Percentiles rank a stretch among this genome's conserved stretches.
phyloP scores from a whole-genome alignment of 2,329 filamentous ascomycete species.

The Sphaerulina musiva region DNA sequence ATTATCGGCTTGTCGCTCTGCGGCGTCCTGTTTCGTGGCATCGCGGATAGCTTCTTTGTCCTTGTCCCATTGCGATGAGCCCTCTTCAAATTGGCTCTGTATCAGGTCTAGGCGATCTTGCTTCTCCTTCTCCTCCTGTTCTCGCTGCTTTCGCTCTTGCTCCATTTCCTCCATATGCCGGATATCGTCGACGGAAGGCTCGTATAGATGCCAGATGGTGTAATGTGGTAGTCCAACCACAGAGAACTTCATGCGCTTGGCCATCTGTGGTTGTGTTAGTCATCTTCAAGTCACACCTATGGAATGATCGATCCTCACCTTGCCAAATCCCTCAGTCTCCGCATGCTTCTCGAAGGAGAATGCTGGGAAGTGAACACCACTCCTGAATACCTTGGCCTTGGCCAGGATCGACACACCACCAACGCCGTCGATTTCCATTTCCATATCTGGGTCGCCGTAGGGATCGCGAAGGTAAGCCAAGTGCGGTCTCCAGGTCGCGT shows the following conservation, averaged over 20 bases:
- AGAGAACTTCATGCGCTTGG: constrained; percentile 89
- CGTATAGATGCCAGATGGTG: constrained; percentile 98
- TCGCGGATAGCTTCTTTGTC: constrained; percentile 76
- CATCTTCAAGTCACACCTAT: background rate
- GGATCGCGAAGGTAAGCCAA: constrained; percentile 93
- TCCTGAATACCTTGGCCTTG: constrained; percentile 90
- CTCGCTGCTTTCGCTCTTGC: constrained; percentile 68
- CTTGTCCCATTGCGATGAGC: constrained; percentile 78
- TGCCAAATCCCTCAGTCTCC: constrained; percentile 96
- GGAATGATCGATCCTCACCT: constrained; percentile 53
- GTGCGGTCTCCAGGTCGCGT: constrained; percentile 96
- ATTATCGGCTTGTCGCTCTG: constrained; percentile 28
- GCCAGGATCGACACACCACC: constrained; percentile 95
- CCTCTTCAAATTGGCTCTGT: constrained; percentile 70
- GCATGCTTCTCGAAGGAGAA: constrained; percentile 99
- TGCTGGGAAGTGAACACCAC: constrained; percentile 92
- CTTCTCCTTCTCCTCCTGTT: constrained; percentile 71
- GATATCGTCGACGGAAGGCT: constrained; percentile 96
- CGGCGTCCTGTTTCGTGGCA: constrained; percentile 51
- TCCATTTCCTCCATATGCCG: constrained; percentile 99
- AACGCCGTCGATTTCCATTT: constrained; percentile 98
- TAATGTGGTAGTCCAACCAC: constrained; percentile 96
- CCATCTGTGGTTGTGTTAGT: constrained; percentile 61
- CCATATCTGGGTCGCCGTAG: constrained; percentile 96
- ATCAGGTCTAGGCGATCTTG: constrained; percentile 69